A percentile compares a stretch with the other conserved stretches of the same genome.
phyloP scores from a whole-genome alignment of 805 yeast genomes.

The Candida peoriensis region DNA sequence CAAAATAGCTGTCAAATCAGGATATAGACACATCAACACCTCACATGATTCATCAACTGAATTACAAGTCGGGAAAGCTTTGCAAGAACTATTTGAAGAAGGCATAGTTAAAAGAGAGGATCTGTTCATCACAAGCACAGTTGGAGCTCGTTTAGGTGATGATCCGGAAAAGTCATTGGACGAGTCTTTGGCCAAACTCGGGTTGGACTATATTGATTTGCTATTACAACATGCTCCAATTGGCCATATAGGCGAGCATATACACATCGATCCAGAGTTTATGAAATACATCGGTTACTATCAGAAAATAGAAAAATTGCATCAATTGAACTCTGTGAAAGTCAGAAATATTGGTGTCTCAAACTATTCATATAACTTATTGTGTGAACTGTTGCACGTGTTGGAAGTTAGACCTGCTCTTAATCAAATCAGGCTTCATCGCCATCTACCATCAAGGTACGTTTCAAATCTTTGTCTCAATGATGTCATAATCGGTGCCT shows the following conservation, averaged over 20 bases:
- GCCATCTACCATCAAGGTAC: slow-evolving; percentile 63
- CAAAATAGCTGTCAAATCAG: slow-evolving; percentile 41
- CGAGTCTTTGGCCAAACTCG: slow-evolving; percentile 38
- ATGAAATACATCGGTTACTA: slow-evolving; percentile 5
- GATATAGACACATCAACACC: slow-evolving; percentile 57
- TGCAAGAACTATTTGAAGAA: slow-evolving; percentile 24
- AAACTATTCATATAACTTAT: slow-evolving; percentile 48
- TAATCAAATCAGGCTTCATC: slow-evolving; percentile 68
- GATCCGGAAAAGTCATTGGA: slow-evolving; percentile 43
- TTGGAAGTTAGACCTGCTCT: slow-evolving; percentile 50
- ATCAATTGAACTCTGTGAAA: slow-evolving; percentile 39
- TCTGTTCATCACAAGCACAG: slow-evolving; percentile 57
- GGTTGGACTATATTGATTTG: slow-evolving; percentile 50
- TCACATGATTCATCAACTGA: slow-evolving; percentile 61
- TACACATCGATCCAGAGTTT: slow-evolving; percentile 22
- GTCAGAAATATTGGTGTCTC: slow-evolving; percentile 65
- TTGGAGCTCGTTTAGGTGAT: slow-evolving; percentile 18
- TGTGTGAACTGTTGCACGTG: slow-evolving; percentile 38
- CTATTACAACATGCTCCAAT: slow-evolving; percentile 44
- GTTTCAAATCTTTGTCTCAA: slow-evolving; percentile 42
- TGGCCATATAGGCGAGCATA: slow-evolving; percentile 9
- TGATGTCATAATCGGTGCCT: slow-evolving; percentile 47
- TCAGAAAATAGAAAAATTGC: slow-evolving; percentile 27
- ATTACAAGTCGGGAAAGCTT: slow-evolving; percentile 48
- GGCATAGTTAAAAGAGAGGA: slow-evolving; percentile 36